phyloP scores from a whole-genome alignment of 306 rosid species.

The Inga laurina region DNA sequence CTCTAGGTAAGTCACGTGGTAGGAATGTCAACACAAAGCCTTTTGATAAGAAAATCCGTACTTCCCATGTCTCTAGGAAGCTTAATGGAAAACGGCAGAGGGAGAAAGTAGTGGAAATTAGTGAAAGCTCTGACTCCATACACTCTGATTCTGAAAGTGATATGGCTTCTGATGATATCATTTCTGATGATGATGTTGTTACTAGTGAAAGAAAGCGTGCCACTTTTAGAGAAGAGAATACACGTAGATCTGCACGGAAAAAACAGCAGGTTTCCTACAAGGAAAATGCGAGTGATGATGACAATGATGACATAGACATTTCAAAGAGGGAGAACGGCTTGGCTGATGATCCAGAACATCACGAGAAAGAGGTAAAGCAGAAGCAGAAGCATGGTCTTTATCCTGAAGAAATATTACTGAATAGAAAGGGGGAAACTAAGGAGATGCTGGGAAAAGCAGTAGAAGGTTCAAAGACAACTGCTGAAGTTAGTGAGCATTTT shows the following conservation, averaged over 20 bases:
- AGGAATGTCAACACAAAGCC: constrained; percentile 40
- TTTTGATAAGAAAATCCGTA: constrained; percentile 25
- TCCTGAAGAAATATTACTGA: constrained; percentile 38
- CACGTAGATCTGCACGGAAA: constrained; percentile 65
- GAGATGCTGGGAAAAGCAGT: constrained; percentile 11
- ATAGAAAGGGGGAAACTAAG: constrained; percentile 27
- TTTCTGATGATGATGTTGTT: constrained; percentile 46
- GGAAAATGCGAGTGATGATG: constrained; percentile 70
- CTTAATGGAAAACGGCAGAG: constrained; percentile 52
- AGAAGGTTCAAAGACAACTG: constrained; percentile 25
- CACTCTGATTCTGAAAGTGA: constrained; percentile 57
- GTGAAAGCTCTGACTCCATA: constrained; percentile 49
- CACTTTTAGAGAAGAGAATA: constrained; percentile 38
- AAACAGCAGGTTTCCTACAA: constrained; percentile 65
- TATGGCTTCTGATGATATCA: constrained; percentile 30
- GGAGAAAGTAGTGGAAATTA: constrained; percentile 49
- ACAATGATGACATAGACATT: constrained; percentile 14
- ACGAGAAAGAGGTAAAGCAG: constrained; percentile 37
- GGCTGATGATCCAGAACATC: constrained; percentile 34
- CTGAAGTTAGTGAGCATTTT: constrained; percentile 25
- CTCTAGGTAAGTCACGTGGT: constrained; percentile 39
- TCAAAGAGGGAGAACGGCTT: constrained; percentile 44
- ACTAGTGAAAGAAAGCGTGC: constrained; percentile 39
- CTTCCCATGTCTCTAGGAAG: constrained; percentile 46
- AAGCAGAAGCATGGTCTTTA: constrained; percentile 28